Percentiles rank a stretch among this genome's conserved stretches.
Evolutionary conservation across 768 basidiomycete species (phyloP).

Genomic region (Pholiota conissans): DNA sequence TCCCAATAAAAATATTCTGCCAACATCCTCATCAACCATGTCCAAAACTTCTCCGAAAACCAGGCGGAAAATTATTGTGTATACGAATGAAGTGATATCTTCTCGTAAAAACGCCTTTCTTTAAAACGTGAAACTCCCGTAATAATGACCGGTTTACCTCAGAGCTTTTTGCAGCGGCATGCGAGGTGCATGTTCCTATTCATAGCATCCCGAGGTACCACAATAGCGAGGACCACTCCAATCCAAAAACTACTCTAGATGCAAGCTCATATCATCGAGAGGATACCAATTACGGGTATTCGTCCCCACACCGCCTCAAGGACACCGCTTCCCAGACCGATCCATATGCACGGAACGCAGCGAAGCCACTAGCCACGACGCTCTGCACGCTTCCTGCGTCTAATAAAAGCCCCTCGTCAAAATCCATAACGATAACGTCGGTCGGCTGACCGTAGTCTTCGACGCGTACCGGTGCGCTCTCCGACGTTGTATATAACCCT

Average conservation of each 20-base stretch:
- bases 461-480: neutral
- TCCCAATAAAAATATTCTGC: too few relatives aligned
- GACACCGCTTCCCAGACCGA: slow-evolving; percentile 4
- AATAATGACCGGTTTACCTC: too few relatives aligned
- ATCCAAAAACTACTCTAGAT: neutral
- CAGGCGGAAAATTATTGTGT: too few relatives aligned
- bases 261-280: neutral
- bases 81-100: too few relatives aligned
- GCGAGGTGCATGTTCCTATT: too few relatives aligned
- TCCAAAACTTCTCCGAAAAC: too few relatives aligned
- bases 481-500: slow-evolving; percentile 9
- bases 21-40: too few relatives aligned
- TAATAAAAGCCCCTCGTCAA: slow-evolving; percentile 11
- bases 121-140: too few relatives aligned
- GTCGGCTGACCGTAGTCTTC: slow-evolving; percentile 13
- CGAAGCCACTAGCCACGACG: slow-evolving; percentile 8
- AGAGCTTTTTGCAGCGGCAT: too few relatives aligned
- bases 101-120: too few relatives aligned
- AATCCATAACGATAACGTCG: neutral
- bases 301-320: neutral
- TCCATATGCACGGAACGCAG: slow-evolving; percentile 12
- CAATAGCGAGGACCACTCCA: neutral
- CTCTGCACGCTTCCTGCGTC: slow-evolving; percentile 4
- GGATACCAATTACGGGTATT: neutral
- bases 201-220: too few relatives aligned